Evolutionary conservation across 2,329 filamentous ascomycete genomes (phyloP), one percentile per base, ranked within the genome.

Genomic region (Pezicula carpinea): DNA sequence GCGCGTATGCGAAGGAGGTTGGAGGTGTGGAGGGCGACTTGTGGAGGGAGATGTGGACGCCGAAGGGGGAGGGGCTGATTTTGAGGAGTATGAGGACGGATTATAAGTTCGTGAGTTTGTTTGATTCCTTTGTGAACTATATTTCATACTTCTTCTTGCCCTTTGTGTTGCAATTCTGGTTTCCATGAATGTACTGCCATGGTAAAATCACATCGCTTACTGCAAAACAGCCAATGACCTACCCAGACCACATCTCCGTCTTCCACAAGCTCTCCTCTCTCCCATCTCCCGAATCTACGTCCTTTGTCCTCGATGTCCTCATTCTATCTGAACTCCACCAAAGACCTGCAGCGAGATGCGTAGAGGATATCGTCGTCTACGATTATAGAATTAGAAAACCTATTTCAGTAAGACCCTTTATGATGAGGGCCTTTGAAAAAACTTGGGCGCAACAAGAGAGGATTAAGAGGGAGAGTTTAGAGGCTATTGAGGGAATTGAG

Each of bases 291-390:
- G 64, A 66, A 42, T 62, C 63, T 36, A 74, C 76, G 49, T 75
- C 77, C 17, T 77, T 92, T 52, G 64, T 78, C 45, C 63, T 83
- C 47, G 75, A 82, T 55, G 77, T 74, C 42, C 63, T 81, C n/a
- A 73, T 96, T 42, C 63, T 95, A 14, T 95, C 89, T 1, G 87
- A 95, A 64, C 71, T 73, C 33, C 82, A 88, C 58, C 82, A 83
- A 59, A 76, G 90, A 17, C 72, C 81, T 13, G 87, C 88, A 7
- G 89, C 90, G 3, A 73, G 83, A 36, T 86, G 85, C 47, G 72
- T 80, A 22, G 91, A 96, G 66, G 87, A 92, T 55, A 80, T 89
- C 48, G 85, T 87, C 8, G 72, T 89, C 1, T 95, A 93, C 66
- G 85, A 95, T 67, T 89, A 89, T 64, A 69, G 64, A 23, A 63